Conservation (phyloP, 2,329 filamentous ascomycete genomes). For the Trichoderma atrobrunneum region DNA sequence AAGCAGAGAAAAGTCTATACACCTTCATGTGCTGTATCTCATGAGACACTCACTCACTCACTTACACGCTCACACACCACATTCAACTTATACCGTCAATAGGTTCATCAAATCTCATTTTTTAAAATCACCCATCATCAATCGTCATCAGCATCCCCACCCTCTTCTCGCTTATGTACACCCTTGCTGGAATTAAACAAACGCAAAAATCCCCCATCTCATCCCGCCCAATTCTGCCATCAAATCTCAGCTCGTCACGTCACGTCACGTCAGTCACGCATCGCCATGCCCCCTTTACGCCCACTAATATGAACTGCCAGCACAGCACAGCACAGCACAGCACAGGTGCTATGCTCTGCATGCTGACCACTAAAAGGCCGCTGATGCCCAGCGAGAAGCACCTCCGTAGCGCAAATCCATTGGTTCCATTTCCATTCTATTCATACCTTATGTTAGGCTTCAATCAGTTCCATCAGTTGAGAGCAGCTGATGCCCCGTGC, state of each 20-base stretch:
- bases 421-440: not conserved
- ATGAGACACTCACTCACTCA: not conserved
- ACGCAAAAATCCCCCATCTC: not conserved
- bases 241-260: slow-evolving; percentile 5
- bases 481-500: not conserved
- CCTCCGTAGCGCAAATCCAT: not conserved
- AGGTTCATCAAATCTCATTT: not conserved
- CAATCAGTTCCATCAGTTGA: not conserved
- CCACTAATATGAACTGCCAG: not conserved
- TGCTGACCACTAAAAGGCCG: too few species aligned
- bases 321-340: not conserved
- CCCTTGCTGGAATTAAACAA: not conserved
- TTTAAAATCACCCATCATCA: not conserved
- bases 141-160: not conserved
- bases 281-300: not conserved
- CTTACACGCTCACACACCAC: not conserved
- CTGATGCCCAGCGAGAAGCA: not conserved
- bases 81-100: not conserved
- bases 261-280: not conserved
- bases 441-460: not conserved
- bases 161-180: not conserved
- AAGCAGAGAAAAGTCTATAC: not conserved
- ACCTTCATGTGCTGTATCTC: not conserved
- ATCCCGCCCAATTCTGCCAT: not conserved
- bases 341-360: not conserved